Percentiles rank a stretch among this genome's conserved stretches.
Evolutionary conservation across 257 asterid species (phyloP).

Genomic region (Nicotiana noctiflora): DNA sequence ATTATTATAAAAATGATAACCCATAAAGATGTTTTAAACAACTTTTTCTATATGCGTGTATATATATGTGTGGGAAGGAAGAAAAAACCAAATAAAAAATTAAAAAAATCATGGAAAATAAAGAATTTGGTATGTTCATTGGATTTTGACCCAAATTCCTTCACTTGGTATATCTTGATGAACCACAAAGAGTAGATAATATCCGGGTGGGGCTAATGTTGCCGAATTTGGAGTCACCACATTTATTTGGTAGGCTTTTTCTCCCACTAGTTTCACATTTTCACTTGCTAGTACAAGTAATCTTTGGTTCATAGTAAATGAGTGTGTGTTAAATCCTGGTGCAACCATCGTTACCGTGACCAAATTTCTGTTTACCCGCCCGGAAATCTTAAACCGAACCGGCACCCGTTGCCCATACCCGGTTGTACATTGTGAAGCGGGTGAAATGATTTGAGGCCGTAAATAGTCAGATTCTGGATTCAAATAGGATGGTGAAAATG

Average conservation of each 20-base stretch:
- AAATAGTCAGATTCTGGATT: neutral
- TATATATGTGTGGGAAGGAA: neutral
- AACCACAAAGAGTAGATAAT: conserved; percentile 19
- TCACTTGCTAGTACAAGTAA: conserved; percentile 11
- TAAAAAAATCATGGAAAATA: neutral
- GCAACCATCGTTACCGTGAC: conserved; percentile 20
- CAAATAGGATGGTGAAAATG: conserved; percentile 20
- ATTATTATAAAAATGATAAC: neutral
- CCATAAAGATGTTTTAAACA: neutral
- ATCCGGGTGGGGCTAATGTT: conserved; percentile 14
- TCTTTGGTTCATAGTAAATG: conserved; percentile 27
- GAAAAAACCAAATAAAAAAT: neutral
- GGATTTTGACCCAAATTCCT: conserved; percentile 18
- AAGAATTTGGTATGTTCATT: conserved; percentile 1
- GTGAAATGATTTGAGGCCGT: conserved; percentile 14
- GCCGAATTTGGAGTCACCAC: conserved; percentile 10
- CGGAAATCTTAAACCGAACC: neutral
- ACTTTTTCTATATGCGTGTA: neutral
- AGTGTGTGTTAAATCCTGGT: conserved; percentile 24
- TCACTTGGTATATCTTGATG: conserved; percentile 22
- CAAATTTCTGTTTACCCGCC: neutral
- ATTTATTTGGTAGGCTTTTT: neutral
- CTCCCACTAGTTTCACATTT: conserved; percentile 1
- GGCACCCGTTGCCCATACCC: neutral
- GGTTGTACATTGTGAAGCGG: neutral